phyloP scores from a whole-genome alignment of 2,329 filamentous ascomycete genomes.

The Aspergillus oerlinghausenensis region DNA sequence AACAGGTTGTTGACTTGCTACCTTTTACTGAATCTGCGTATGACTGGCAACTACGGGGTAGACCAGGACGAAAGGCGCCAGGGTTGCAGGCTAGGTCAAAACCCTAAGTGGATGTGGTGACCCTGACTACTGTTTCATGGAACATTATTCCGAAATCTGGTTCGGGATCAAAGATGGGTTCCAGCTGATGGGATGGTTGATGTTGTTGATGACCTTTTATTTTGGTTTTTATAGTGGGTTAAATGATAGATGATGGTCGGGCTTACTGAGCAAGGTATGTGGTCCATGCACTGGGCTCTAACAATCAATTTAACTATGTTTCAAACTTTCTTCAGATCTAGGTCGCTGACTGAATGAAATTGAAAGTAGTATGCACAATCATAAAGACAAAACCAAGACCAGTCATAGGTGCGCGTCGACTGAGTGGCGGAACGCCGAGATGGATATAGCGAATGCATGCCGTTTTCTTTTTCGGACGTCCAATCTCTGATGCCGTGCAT shows the following conservation, averaged over 20 bases:
- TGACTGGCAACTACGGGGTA: no score
- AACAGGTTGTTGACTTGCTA: no score
- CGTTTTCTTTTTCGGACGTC: background rate
- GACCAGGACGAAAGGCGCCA: no score
- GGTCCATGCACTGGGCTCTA: background rate
- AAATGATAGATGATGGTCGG: background rate
- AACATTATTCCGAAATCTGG: background rate
- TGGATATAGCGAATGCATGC: background rate
- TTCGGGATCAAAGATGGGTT: background rate
- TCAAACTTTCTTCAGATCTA: background rate
- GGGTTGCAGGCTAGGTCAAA: background rate
- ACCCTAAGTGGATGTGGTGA: background rate
- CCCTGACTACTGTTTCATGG: background rate
- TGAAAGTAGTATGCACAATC: background rate
- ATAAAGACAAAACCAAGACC: background rate
- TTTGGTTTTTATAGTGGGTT: background rate
- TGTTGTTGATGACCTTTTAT: no score
- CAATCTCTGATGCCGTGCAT: background rate
- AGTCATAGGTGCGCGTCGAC: background rate
- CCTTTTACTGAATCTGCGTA: no score
- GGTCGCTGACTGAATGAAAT: background rate
- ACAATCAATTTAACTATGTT: background rate
- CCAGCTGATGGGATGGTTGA: no score
- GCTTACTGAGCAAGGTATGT: background rate
- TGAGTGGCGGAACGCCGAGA: background rate